Evolutionary conservation across 331 rosid genomes (phyloP).

Genomic region (Rosa hybrid): DNA sequence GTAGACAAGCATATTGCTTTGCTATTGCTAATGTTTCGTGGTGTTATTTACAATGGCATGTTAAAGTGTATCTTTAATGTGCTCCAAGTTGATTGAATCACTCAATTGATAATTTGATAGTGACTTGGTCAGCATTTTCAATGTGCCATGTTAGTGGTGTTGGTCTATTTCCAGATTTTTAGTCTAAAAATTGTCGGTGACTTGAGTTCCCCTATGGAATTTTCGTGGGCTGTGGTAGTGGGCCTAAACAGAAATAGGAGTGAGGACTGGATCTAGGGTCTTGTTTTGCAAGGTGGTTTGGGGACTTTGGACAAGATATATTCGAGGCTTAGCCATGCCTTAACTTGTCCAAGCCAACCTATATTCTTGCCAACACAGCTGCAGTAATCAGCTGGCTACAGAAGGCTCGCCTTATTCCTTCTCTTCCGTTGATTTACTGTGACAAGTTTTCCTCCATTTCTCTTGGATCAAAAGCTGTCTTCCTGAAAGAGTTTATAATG

Average conservation of each 20-base stretch:
- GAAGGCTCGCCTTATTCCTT: neutral
- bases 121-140: neutral
- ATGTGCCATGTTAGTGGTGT: too few species aligned
- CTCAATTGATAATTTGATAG: neutral
- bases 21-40: neutral
- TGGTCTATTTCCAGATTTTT: neutral
- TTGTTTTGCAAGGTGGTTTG: neutral
- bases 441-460: neutral
- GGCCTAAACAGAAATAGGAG: neutral
- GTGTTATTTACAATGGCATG: neutral
- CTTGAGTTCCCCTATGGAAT: neutral
- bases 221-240: neutral
- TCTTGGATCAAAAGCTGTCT: neutral
- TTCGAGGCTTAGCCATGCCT: neutral
- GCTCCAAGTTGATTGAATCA: neutral
- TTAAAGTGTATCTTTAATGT: neutral
- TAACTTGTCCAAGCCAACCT: neutral
- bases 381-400: neutral
- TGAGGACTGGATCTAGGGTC: neutral
- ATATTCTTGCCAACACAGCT: neutral
- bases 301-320: neutral
- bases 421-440: neutral
- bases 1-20: neutral
- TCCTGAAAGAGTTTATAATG: neutral
- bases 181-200: neutral